Evolutionary conservation across 2,329 filamentous ascomycete genomes (phyloP), one percentile per base, ranked within the genome.

Genomic region (Exophiala bonariae): DNA sequence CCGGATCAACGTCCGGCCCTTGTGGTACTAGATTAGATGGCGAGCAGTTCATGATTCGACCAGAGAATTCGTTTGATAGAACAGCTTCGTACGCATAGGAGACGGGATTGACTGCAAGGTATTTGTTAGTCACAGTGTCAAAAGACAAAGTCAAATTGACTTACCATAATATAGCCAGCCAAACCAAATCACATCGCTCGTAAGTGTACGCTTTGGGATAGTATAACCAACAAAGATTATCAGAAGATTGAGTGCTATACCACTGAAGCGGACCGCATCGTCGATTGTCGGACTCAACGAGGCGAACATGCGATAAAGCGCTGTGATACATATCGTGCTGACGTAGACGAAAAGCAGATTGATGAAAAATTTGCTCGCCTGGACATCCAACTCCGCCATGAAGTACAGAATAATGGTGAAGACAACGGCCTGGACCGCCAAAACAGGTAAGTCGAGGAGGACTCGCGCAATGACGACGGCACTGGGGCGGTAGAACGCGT

Each of bases 401-500:
- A 86, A 87, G 63, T 86, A 86, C 64, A 84, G 77, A 58, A 85
- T 76, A 39, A 86, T 67, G 2, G 72, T 72, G 58, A 86, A 86
- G 2, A 82, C 70, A 13, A 80, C 66, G 35, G 81, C 76, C 66
- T 83, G 79, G 3, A 73, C 65, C 17, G 82, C 64, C 18, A 86
- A 68, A 5, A 84, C 67, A 0, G 83, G 82, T 23, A 86, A 68
- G 60, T 87, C 83, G 18, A 81, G 75, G 3, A 86, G 62, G 2
- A 85, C 78, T 47, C 82, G 74, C 59, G 73, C 86, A 69, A 80
- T 72, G 3, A 72, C 74, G 38, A 86, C 81, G 30, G 83, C 83
- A 28, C 81, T 82, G 1, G 83, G 83, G n/a, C 81, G 75, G 59
- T 86, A 86, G 63, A 86, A 86, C 1, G 82, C 82, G 59, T 85